These are phyloP conservation scores for Emergomyces pasteurianus DNA, from an alignment of 2,329 filamentous ascomycete genomes.

Conservation along the genomic window DNA sequence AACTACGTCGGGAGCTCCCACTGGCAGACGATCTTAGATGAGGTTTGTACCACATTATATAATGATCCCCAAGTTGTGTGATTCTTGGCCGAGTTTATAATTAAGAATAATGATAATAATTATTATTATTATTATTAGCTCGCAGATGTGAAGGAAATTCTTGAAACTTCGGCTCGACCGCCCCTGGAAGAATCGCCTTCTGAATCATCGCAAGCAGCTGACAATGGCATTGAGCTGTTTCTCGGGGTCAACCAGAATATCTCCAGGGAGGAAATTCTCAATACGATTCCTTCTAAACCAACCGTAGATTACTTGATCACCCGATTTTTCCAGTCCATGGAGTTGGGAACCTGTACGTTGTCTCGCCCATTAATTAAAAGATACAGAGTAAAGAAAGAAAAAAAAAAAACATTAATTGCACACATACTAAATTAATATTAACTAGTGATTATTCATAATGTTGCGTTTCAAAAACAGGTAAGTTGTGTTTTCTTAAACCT, in stretches of 20 bases:
- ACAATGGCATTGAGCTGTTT: slow-evolving; percentile 12
- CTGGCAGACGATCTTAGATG: slow-evolving; percentile 21
- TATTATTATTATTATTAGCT: neutral
- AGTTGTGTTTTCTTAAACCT: neutral
- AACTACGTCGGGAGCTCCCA: slow-evolving; percentile 21
- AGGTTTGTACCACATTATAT: slow-evolving; percentile 18
- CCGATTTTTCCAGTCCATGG: slow-evolving; percentile 2
- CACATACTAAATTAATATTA: neutral
- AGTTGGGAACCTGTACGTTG: slow-evolving; percentile 1
- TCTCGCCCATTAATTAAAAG: neutral
- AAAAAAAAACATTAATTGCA: too few relatives aligned
- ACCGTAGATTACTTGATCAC: slow-evolving; percentile 18
- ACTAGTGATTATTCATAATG: slow-evolving; percentile 5
- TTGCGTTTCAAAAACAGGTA: slow-evolving; percentile 8
- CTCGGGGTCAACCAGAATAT: slow-evolving; percentile 16
- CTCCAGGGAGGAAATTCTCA: slow-evolving; percentile 19
- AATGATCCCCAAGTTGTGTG: neutral
- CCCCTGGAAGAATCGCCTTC: neutral
- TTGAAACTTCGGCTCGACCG: neutral
- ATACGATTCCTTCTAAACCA: slow-evolving; percentile 17
- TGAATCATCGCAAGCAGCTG: neutral
- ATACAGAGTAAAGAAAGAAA: too few relatives aligned
- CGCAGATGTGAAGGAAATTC: neutral
- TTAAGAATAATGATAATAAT: too few relatives aligned
- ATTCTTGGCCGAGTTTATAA: neutral